A percentile compares a stretch with the other conserved stretches of the same genome.
phyloP scores from a whole-genome alignment of 2,329 filamentous ascomycete species.

The Phialophora expanda region DNA sequence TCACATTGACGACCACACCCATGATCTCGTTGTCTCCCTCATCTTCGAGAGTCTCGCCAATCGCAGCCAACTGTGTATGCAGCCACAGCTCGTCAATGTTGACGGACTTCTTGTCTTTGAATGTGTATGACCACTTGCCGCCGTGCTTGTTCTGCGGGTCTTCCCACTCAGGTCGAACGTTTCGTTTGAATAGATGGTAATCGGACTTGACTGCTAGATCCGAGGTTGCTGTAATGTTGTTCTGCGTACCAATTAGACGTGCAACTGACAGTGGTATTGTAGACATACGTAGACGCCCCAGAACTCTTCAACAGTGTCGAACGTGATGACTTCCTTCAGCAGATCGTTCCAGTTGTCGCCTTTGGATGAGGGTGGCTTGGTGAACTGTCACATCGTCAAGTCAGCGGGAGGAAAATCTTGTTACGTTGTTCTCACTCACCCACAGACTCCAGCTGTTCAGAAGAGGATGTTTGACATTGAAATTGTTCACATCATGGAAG shows the following conservation, averaged over 20 bases:
- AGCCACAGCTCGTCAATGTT: conserved; percentile 97
- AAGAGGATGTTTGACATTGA: conserved; percentile 98
- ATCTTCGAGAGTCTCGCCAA: conserved; percentile 95
- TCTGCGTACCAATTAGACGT: conserved; percentile 60
- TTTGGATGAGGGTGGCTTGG: conserved; percentile 54
- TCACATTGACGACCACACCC: conserved; percentile 98
- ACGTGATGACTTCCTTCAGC: conserved; percentile 97
- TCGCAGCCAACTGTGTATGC: conserved; percentile 93
- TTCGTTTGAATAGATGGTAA: conserved; percentile 98
- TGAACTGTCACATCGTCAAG: conserved; percentile 32
- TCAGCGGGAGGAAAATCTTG: conserved; percentile 27
- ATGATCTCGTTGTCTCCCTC: conserved; percentile 91
- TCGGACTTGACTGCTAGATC: conserved; percentile 97
- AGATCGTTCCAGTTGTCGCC: conserved; percentile 99
- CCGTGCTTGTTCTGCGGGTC: conserved; percentile 98
- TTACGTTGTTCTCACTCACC: conserved; percentile 59
- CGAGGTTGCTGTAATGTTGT: conserved; percentile 96
- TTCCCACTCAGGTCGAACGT: conserved; percentile 97
- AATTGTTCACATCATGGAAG: conserved; percentile 98
- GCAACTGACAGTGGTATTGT: not conserved
- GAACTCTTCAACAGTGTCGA: conserved; percentile 98
- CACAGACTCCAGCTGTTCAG: conserved; percentile 98
- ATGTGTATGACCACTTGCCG: conserved; percentile 97
- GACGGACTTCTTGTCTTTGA: conserved; percentile 91
- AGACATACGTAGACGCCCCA: conserved; percentile 95